Evolutionary conservation across 2,329 filamentous ascomycete genomes (phyloP).

Genomic region (Trichoderma harzianum): DNA sequence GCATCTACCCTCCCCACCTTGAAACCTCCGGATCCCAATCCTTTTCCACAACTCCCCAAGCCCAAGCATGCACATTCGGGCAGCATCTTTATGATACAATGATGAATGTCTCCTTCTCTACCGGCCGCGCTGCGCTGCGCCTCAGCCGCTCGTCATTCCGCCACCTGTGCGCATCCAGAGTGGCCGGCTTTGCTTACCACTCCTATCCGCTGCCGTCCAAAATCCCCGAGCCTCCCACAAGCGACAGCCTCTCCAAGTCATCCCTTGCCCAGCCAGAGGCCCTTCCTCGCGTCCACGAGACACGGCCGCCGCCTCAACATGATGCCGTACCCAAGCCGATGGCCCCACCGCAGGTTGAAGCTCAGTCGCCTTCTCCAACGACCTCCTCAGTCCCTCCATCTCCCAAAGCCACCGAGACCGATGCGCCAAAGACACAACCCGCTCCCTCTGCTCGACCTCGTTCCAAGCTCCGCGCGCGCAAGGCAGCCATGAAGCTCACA

Average conservation of each 20-base stretch:
- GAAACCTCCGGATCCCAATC: not conserved
- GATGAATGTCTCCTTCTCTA: slow-evolving; percentile 45
- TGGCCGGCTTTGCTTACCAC: slow-evolving; percentile 43
- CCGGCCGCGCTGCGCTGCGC: slow-evolving; percentile 41
- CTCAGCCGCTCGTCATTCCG: slow-evolving; percentile 40
- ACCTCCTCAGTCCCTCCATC: slow-evolving; percentile 19
- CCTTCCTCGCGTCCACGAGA: slow-evolving; percentile 52
- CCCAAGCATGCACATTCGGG: slow-evolving; percentile 9
- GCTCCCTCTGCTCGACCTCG: slow-evolving; percentile 40
- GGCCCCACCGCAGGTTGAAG: slow-evolving; percentile 16
- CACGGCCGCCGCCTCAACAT: slow-evolving; percentile 40
- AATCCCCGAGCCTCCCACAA: slow-evolving; percentile 39
- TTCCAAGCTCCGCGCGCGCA: slow-evolving; percentile 58
- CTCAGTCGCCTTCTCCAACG: slow-evolving; percentile 20
- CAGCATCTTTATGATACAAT: slow-evolving; percentile 26
- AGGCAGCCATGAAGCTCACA: slow-evolving; percentile 87
- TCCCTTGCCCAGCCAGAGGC: slow-evolving; percentile 45
- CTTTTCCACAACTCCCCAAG: slow-evolving; percentile 4
- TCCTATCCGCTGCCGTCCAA: slow-evolving; percentile 49
- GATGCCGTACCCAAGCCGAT: slow-evolving; percentile 23
- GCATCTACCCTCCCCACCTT: slow-evolving; percentile 12
- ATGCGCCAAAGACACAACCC: slow-evolving; percentile 62
- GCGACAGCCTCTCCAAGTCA: slow-evolving; percentile 44
- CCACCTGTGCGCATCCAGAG: slow-evolving; percentile 40
- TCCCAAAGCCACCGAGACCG: slow-evolving; percentile 51